Conservation (phyloP, 192 early-diverging fungal species). For the Chytriomyces hyalinus region DNA sequence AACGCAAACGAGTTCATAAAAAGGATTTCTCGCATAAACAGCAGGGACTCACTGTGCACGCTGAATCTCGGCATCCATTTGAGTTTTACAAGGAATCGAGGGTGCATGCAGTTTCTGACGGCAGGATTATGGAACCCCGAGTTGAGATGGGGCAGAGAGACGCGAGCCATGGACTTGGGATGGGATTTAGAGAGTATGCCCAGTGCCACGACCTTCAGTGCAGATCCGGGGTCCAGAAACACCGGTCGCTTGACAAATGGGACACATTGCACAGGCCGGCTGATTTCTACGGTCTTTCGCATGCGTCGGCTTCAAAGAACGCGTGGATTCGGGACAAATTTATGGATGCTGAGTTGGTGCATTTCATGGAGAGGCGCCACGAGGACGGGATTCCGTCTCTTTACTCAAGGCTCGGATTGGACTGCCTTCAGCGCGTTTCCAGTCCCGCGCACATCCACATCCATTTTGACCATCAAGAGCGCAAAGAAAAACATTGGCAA, state of each 20-base stretch:
- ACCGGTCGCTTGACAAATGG: background rate
- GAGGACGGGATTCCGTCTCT: slow-evolving; percentile 18
- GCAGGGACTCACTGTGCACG: slow-evolving; percentile 19
- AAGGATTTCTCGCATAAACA: background rate
- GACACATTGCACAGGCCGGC: slow-evolving; percentile 21
- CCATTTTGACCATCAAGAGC: slow-evolving; percentile 30
- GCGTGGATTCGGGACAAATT: slow-evolving; percentile 25
- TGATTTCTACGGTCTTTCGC: slow-evolving; percentile 36
- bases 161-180: slow-evolving; percentile 18
- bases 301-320: slow-evolving; percentile 26
- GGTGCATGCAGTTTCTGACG: slow-evolving; percentile 28
- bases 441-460: background rate
- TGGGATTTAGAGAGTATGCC: slow-evolving; percentile 23
- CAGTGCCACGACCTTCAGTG: too few relatives aligned
- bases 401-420: slow-evolving; percentile 12
- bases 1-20: background rate
- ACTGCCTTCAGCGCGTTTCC: slow-evolving; percentile 6
- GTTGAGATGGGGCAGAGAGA: slow-evolving; percentile 33
- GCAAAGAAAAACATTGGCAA: background rate
- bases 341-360: slow-evolving; percentile 16
- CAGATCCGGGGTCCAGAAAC: background rate
- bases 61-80: slow-evolving; percentile 42
- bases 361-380: background rate
- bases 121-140: slow-evolving; percentile 12
- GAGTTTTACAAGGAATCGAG: slow-evolving; percentile 36